Base-by-base conservation (phyloP, 148 eudicot genomes). In the Agrostemma githago region DNA sequence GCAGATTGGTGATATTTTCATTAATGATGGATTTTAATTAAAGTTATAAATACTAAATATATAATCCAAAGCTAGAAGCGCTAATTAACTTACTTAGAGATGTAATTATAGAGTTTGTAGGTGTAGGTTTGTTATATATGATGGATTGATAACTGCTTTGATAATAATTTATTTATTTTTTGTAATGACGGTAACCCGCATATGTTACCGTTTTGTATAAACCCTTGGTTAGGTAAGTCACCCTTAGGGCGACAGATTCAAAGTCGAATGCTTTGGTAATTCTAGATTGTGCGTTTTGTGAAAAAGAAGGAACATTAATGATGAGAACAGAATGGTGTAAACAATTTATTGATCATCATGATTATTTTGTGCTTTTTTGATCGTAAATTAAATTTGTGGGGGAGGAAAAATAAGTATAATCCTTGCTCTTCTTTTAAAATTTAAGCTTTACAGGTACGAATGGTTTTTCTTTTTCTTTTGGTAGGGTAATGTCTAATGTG, bases 401-500 rank as follows among this genome's bases (percentile, higher is more conserved):
- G 68, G 40, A 63, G 51, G 3, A 4, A 15, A 40, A 56, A 77
- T 4, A 66, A 21, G 71, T 9, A 17, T 71, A 42, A 40, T 14
- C 17, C 43, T 63, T 57, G 81, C n/a, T 71, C 66, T 78, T 9
- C 68, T 72, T 72, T 1, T 17, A 65, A 39, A 40, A 3, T 34
- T 8, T 16, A 34, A 78, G 1, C 81, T 78, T 78, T 78, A 78
- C 81, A 78, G 77, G 77, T 78, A 59, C 58, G 68, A 6, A 9
- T 73, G 44, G 77, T 59, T 42, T 9, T 26, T 26, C 34, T 26
- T 26, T 26, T 26, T 26, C 34, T 12, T 2, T 60, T 58, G 77
- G 81, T 78, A 61, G 81, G 81, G 80, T 42, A 72, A 64, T 62
- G 75, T 51, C 54, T 66, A 39, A 76, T 26, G 42, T 73, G 43